A percentile compares a stretch with the other conserved stretches of the same genome.
Conservation (phyloP, 225 moss, liverwort and hornwort species). For the Pseudoscleropodium purum region DNA sequence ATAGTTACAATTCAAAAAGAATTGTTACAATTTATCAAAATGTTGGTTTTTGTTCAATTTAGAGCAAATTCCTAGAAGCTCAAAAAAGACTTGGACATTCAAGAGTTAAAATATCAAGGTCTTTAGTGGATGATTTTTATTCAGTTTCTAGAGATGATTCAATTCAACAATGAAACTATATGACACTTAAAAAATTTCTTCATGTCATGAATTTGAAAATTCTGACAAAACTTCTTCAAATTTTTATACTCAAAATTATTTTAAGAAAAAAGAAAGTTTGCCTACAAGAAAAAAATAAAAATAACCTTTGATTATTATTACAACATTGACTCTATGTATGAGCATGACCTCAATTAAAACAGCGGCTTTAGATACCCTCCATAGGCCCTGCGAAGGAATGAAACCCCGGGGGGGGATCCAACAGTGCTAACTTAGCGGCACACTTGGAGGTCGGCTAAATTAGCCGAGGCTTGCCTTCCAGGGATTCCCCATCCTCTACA, state of each 20-base stretch:
- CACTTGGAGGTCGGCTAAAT: background rate
- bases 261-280: background rate
- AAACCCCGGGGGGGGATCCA: background rate
- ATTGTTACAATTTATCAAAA: too few relatives aligned
- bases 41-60: too few relatives aligned
- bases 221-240: background rate
- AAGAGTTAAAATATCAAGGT: too few relatives aligned
- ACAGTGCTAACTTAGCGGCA: background rate
- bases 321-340: background rate
- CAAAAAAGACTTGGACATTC: too few relatives aligned
- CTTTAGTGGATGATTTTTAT: too few relatives aligned
- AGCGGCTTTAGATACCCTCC: background rate
- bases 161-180: background rate
- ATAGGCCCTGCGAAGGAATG: background rate
- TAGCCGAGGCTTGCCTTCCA: background rate
- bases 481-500: background rate
- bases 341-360: background rate
- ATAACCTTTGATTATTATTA: too few relatives aligned
- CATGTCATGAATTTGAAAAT: background rate
- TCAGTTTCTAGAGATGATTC: background rate
- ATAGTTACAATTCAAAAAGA: too few relatives aligned
- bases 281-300: background rate
- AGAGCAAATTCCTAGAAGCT: too few relatives aligned
- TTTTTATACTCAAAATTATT: background rate
- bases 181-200: background rate